Conservation (phyloP, 768 basidiomycete genomes). For the Pleurotus giganteus region DNA sequence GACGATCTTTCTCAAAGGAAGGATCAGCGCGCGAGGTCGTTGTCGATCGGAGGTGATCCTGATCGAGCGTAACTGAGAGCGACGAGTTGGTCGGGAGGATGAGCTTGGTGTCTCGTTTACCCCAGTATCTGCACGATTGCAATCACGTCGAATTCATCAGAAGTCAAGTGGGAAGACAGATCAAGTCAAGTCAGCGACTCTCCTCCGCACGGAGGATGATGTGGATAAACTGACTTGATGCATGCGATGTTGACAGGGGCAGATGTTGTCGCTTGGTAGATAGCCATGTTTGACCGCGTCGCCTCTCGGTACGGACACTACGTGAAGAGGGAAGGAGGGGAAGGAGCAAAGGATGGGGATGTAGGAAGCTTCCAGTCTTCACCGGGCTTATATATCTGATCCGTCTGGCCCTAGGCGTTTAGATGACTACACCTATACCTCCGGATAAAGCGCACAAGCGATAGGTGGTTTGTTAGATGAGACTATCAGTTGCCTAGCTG, state of each 20-base stretch:
- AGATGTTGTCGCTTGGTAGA: slow-evolving; percentile 84
- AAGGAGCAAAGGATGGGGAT: background rate
- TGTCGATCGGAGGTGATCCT: slow-evolving; percentile 92
- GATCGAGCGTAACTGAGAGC: slow-evolving; percentile 95
- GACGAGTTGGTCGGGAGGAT: slow-evolving; percentile 96
- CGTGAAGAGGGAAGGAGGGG: background rate
- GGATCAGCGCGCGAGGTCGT: slow-evolving; percentile 88
- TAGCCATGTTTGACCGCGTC: slow-evolving; percentile 38
- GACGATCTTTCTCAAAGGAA: slow-evolving; percentile 67
- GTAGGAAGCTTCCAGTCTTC: background rate
- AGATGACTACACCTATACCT: slow-evolving; percentile 7
- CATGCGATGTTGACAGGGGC: slow-evolving; percentile 98
- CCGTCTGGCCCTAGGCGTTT: slow-evolving; percentile 2
- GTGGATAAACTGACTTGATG: slow-evolving; percentile 67
- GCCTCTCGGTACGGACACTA: slow-evolving; percentile 20
- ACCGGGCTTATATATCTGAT: slow-evolving; percentile 5
- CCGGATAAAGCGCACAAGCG: slow-evolving; percentile 9
- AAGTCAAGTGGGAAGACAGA: slow-evolving; percentile 6
- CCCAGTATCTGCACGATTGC: slow-evolving; percentile 79
- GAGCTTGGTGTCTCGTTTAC: slow-evolving; percentile 92
- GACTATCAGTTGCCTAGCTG: background rate
- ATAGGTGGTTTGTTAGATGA: slow-evolving; percentile 5
- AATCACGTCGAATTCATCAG: background rate
- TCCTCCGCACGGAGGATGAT: background rate
- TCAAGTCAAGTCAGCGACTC: slow-evolving; percentile 3